Evolutionary conservation across 345 rosid species (phyloP), one percentile per base, ranked within the genome.

Genomic region (Noccaea caerulescens): DNA sequence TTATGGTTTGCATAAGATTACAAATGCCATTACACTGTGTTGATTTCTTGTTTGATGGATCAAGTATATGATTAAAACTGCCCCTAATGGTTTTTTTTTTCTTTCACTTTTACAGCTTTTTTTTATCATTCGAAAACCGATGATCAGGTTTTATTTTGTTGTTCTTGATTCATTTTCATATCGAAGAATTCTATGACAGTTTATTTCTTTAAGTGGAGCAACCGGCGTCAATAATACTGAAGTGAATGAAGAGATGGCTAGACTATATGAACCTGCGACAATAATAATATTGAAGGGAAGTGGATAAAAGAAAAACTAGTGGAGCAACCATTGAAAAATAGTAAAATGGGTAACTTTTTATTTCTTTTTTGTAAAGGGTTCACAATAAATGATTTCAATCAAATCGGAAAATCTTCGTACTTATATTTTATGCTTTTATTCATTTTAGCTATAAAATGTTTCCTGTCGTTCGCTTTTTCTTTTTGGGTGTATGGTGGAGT

Each of bases 361-460:
- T 38, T 13, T 38, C 42, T 2, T 75, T 77, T 84, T 76, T 76
- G 80, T 82, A 86, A 73, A 70, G 76, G 63, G 80, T 80, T 66
- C 1, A 43, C 20, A 75, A 81, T 82, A 81, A 20, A 85, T 79
- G 66, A 65, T 47, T 39, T 27, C 30, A 27, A 20, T 20, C 23
- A 20, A 20, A 73, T 57, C 6, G 38, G 71, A 70, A 79, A 79
- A 77, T 76, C 84, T 72, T 69, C 72, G 56, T 13, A 65, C 66
- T 79, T 38, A 57, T 14, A 68, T 76, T 77, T 6, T 34, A 62
- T 45, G 54, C 54, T 12, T 43, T 49, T 66, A 63, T 36, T 20
- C 55, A 43, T n/a, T 47, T 34, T 1, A 10, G 37, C 63, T 42
- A 38, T 56, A 37, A 54, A 71, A 18, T 23, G 38, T 65, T 65